Evolutionary conservation across 495 filamentous ascomycete genomes (phyloP), one percentile per base, ranked within the genome.

Genomic region (Astrothelium macrocarpum): DNA sequence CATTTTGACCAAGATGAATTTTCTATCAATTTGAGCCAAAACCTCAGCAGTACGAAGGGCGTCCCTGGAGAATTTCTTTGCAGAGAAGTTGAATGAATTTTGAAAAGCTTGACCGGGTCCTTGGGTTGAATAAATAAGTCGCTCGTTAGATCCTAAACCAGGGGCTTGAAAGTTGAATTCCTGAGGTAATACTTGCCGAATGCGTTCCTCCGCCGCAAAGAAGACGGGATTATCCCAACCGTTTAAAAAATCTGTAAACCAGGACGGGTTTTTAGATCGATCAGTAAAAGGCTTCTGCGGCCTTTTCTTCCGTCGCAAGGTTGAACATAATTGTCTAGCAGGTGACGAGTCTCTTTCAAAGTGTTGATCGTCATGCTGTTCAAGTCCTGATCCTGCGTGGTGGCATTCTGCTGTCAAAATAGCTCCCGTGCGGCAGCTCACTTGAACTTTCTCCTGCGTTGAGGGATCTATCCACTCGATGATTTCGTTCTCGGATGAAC

Each of bases 11-110:
- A 98, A 76, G 49, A 98, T 90, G 71, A 92, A 98, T 73, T 98
- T 98, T 20, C 75, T 80, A 69, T 97, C 93, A 0, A 97, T 87
- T 67, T 98, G 94, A 0, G 84, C 81, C 39, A 98, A 81, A 4
- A 96, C 77, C 58, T 80, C 72, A 2, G 89, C 87, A 11, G 72
- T 71, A 23, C 72, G 72, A n/a, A 98, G 79, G 3, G 80, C 80
- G 12, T 77, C 64, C 66, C 87, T 92, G 1, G 84, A 89, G 7
- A 98, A 73, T 58, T 85, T 86, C 11, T 26, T 56, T 29, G 0
- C 25, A 2, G 25, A 56, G 16, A 29, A 29, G 9, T 9, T 29
- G 9, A 20, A 29, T 9, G 4, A 26, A 0, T 29, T 25, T 56
- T 56, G 49, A 16, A 29, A 56, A 56, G 49, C 25, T 56, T 29